Base-by-base conservation (phyloP, 2,329 filamentous ascomycete species). In the Fusarium pseudocircinatum region DNA sequence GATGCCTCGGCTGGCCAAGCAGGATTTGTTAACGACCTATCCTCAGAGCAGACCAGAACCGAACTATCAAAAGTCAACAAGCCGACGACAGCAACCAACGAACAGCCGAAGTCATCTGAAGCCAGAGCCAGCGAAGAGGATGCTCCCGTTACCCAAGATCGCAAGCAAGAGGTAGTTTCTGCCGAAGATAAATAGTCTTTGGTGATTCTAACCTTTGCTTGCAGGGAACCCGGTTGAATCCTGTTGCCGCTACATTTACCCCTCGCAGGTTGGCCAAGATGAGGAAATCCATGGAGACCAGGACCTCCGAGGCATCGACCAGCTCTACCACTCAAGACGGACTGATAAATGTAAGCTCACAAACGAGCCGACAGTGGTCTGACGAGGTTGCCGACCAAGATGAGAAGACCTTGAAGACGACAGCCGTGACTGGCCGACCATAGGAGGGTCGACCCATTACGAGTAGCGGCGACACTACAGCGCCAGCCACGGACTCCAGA, bases 171-270 rank as follows among this genome's bases (percentile, higher is more conserved):
- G 85, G 87, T 88, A 87, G 82, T 84, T 81, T 82, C 80, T 81
- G 68, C 72, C 63, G 68, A 75, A 77, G 77, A 65, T 34, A 70
- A 64, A 30, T 78, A 76, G 59, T 63, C 76, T 78, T 78, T 76
- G 76, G 70, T 72, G 81, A 84, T 82, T 82, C 83, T 85, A 80
- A 86, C 80, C 78, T 81, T 77, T 80, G 74, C 67, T 77, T 81
- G 74, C 80, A 89, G 87, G 85, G 82, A 80, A 86, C 83, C 69
- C 87, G 83, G 76, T 81, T 90, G 75, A 90, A 90, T 79, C 88
- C 88, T 37, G 82, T 85, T 74, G 88, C 88, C 34, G 84, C 86
- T 49, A 85, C 85, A 60, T 90, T 90, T 69, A 89, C 87, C 4
- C 88, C 88, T 53, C 84, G 84, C 32, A 72, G 67, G 24, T 52